Evolutionary conservation across 139 green algal genomes (phyloP), one percentile per base, ranked within the genome.

Genomic region (Gonium pectorale): DNA sequence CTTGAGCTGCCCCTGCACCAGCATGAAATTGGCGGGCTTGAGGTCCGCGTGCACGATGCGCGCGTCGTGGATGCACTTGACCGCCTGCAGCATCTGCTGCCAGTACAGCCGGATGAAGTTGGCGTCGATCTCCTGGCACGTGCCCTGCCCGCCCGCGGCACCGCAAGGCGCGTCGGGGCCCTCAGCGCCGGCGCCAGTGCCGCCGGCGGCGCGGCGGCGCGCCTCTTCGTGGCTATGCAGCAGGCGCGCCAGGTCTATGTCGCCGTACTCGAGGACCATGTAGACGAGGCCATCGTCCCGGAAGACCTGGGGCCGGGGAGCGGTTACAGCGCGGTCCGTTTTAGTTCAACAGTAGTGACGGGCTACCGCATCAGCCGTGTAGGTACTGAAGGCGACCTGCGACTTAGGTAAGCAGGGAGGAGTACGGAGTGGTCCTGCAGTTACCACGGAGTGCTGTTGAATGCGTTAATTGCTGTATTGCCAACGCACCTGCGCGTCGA

Each of bases 81-180:
- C 97, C 5, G 97, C 97, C 92, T 98, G 93, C 75, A 99, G 93
- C 97, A 99, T 99, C 91, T 99, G 95, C 91, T 98, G 92, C 96
- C 97, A 99, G 90, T 98, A 98, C 15, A 98, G 91, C n/a, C 97
- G 92, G 46, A 99, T 91, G 89, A 99, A 99, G 89, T 98, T 98
- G 38, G 97, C 95, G 83, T 99, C 96, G 15, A 96, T 88, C 67
- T 92, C 87, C 54, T 69, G 70, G 15, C 22, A 56, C 27, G 26
- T 26, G 17, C 31, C 79, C 27, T 46, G 19, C 9, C 11, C 27
- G 33, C 68, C 67, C 24, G 60, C 63, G 71, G 81, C 60, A 66
- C 52, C 51, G 33, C 67, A 63, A 29, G 71, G 81, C 56, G 79
- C 5, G 51, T 72, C 54, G 43, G 56, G 63, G 62, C 78, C 40